Conservation (phyloP, 139 green algal genomes). For the Volvox africanus region DNA sequence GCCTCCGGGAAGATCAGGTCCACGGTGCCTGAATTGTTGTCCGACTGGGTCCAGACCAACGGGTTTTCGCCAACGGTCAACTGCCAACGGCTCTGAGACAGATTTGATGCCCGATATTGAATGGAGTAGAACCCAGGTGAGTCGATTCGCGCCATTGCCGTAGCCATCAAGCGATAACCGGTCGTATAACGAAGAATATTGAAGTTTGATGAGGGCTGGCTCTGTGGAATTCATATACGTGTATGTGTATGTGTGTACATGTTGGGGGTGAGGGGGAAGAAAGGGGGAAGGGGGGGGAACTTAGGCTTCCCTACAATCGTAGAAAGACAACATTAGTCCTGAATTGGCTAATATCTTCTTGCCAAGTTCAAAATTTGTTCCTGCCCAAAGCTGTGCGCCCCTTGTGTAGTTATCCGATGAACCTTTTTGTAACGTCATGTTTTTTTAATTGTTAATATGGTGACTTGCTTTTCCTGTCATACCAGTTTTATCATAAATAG, state of each 20-base stretch:
- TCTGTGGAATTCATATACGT: neutral
- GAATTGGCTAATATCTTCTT: too few species aligned
- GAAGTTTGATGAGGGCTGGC: constrained; percentile 7
- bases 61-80: constrained; percentile 15
- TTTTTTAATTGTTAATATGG: too few species aligned
- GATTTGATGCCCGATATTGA: neutral
- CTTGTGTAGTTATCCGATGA: too few species aligned
- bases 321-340: too few species aligned
- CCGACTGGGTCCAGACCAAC: constrained; percentile 12
- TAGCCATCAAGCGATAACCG: neutral
- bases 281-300: neutral
- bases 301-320: too few species aligned
- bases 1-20: constrained; percentile 21
- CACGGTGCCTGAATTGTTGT: neutral
- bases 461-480: too few species aligned
- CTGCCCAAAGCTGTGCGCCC: too few species aligned
- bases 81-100: neutral
- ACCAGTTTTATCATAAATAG: too few species aligned
- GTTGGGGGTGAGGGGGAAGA: neutral
- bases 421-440: too few species aligned
- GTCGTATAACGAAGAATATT: neutral
- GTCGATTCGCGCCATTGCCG: neutral
- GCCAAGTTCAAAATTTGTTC: too few species aligned
- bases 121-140: neutral
- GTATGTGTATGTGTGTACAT: neutral